Conservation (phyloP, 495 filamentous ascomycete species). For the Penicillium nucicola region DNA sequence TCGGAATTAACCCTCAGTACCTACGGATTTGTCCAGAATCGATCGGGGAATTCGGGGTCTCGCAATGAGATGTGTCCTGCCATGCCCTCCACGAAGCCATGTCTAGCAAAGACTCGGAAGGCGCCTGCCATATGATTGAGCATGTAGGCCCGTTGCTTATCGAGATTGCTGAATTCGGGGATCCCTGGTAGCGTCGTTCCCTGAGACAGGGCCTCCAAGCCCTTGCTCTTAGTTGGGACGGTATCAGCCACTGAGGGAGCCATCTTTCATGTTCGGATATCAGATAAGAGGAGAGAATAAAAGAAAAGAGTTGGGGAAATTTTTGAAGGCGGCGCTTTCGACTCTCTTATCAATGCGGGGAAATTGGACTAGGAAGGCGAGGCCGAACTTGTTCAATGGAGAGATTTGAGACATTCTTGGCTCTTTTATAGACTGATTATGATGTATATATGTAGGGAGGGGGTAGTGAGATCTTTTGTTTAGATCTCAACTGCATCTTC, state of each 20-base stretch:
- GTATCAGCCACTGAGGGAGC: too few relatives aligned
- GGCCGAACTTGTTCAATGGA: neutral
- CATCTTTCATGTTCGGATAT: too few relatives aligned
- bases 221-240: neutral
- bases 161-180: slow-evolving; percentile 24
- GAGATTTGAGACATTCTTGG: too few relatives aligned
- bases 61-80: slow-evolving; percentile 32
- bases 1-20: neutral
- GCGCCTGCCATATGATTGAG: slow-evolving; percentile 47
- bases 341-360: neutral
- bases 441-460: too few relatives aligned
- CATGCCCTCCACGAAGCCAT: slow-evolving; percentile 31
- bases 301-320: too few relatives aligned
- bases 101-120: slow-evolving; percentile 28
- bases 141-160: neutral
- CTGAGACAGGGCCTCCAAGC: slow-evolving; percentile 14
- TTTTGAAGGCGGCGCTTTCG: neutral
- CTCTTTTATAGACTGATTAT: too few relatives aligned
- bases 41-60: slow-evolving; percentile 25
- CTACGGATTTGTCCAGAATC: slow-evolving; percentile 23
- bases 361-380: neutral
- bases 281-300: too few relatives aligned
- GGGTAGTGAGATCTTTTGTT: too few relatives aligned
- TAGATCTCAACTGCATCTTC: too few relatives aligned
- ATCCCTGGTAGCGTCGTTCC: slow-evolving; percentile 10